Base-by-base conservation (phyloP, 805 yeast species). In the Cyberlindnera euphorbiiphila region DNA sequence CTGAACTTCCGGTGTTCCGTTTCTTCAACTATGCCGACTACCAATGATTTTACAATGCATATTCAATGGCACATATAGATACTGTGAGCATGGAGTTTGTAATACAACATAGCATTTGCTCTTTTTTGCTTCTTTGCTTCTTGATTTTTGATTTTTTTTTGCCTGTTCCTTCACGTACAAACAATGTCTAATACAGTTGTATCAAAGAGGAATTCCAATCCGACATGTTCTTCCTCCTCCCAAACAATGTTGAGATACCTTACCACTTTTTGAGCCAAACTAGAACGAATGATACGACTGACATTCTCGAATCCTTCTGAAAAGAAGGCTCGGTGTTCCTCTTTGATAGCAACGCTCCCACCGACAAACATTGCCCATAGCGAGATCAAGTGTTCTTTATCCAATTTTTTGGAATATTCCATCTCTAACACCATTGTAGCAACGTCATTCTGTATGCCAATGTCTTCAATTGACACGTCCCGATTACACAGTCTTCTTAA, bases 1-100 rank as follows among this genome's bases (percentile, higher is more conserved):
- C 46, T 5, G 66, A 62, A n/a, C 53, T 69, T 12, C 72, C 74
- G 4, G 38, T 65, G 6, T 57, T 61, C 31, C 57, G 75, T 43
- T 28, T 22, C 33, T 54, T 47, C 29, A 25, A 48, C 18, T 43
- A 36, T 31, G 43, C 34, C 2, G 43, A 41, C 12, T 53, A 40
- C 33, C 43, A 29, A 23, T 43, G 37, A 34, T 15, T 30, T 13
- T 9, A 26, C 19, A 13, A 6, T 15, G 9, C 8, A 13, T 26
- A 8, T 8, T 13, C 23, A 11, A 29, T 17, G 14, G 15, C n/a
- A 21, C 24, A 21, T 22, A 5, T 11, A 14, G 10, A 4, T 16
- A 15, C 17, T 13, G 8, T 15, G 16, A 21, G n/a, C n/a, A n/a
- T n/a, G n/a, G n/a, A n/a, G n/a, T n/a, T n/a, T n/a, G n/a, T n/a